These are phyloP conservation scores for Podospora pseudopauciseta DNA, from an alignment of 495 filamentous ascomycete species.

Conservation along the genomic window DNA sequence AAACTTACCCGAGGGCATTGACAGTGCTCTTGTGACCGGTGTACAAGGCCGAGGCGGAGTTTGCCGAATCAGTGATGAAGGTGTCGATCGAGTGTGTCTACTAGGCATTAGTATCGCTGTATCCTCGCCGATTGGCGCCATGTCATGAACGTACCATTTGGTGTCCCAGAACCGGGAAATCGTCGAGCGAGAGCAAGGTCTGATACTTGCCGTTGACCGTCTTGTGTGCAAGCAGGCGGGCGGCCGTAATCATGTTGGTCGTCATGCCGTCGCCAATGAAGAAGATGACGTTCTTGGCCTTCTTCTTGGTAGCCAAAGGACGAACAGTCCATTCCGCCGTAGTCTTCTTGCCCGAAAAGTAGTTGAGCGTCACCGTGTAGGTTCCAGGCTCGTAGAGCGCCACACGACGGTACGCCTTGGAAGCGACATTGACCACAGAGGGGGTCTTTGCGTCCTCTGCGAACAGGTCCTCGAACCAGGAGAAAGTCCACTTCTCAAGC, in stretches of 20 bases:
- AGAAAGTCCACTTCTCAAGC: conserved; percentile 68
- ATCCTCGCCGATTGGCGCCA: not conserved
- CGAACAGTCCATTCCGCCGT: conserved; percentile 67
- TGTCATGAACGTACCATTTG: conserved; percentile 47
- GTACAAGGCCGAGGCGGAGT: conserved; percentile 70
- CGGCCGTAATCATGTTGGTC: conserved; percentile 69
- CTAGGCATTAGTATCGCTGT: not conserved
- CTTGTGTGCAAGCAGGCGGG: conserved; percentile 71
- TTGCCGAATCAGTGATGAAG: conserved; percentile 76
- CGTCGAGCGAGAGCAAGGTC: conserved; percentile 61
- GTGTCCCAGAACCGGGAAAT: conserved; percentile 68
- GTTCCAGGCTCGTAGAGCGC: conserved; percentile 66
- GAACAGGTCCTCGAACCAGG: conserved; percentile 71
- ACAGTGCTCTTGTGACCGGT: conserved; percentile 70
- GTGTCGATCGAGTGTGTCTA: conserved; percentile 65
- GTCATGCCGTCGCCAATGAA: conserved; percentile 81
- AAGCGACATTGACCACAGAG: conserved; percentile 65
- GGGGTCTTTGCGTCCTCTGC: conserved; percentile 60
- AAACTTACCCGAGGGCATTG: conserved; percentile 58
- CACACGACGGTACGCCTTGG: conserved; percentile 64
- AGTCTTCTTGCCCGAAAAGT: conserved; percentile 62
- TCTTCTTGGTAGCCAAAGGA: conserved; percentile 58
- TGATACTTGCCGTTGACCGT: conserved; percentile 71
- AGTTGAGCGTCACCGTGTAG: conserved; percentile 66
- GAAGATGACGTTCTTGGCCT: conserved; percentile 73